Evolutionary conservation across 495 filamentous ascomycete genomes (phyloP).

Genomic region (Cudoniella acicularis): DNA sequence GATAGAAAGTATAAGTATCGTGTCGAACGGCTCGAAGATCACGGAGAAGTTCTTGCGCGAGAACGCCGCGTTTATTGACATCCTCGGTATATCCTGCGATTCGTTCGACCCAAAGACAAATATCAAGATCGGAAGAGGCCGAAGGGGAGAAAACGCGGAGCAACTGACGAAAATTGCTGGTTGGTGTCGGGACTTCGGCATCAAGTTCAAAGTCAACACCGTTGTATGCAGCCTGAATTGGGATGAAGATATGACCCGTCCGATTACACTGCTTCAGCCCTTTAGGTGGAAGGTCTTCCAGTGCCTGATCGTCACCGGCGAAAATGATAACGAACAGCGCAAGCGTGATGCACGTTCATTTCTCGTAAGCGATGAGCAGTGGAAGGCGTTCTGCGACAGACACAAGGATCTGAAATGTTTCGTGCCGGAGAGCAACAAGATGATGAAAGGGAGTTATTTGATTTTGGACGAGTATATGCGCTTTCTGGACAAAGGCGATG

Average conservation of each 20-base stretch:
- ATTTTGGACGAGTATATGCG: slow-evolving; percentile 54
- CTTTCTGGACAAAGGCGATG: slow-evolving; percentile 46
- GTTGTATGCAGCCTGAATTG: slow-evolving; percentile 49
- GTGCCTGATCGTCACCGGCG: slow-evolving; percentile 49
- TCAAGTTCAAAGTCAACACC: slow-evolving; percentile 60
- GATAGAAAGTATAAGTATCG: slow-evolving; percentile 50
- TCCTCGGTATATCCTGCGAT: slow-evolving; percentile 54
- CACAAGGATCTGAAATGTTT: slow-evolving; percentile 41
- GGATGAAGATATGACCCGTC: slow-evolving; percentile 51
- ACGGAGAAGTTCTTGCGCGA: slow-evolving; percentile 37
- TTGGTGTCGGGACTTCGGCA: slow-evolving; percentile 42
- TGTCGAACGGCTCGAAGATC: slow-evolving; percentile 51
- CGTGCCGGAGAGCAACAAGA: slow-evolving; percentile 45
- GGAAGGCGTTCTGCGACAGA: slow-evolving; percentile 40
- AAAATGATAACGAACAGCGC: slow-evolving; percentile 44
- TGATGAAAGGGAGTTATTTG: slow-evolving; percentile 52
- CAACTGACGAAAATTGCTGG: slow-evolving; percentile 38
- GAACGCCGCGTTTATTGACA: slow-evolving; percentile 45
- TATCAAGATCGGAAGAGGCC: slow-evolving; percentile 47
- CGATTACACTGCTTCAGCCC: slow-evolving; percentile 38
- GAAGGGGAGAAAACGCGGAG: slow-evolving; percentile 39
- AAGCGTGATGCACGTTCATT: slow-evolving; percentile 44
- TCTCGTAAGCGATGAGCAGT: slow-evolving; percentile 48
- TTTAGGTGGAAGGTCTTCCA: slow-evolving; percentile 61
- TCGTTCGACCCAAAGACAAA: slow-evolving; percentile 54